Base-by-base conservation (phyloP, 176 grass and related monocot species). In the Triticum turgidum region DNA sequence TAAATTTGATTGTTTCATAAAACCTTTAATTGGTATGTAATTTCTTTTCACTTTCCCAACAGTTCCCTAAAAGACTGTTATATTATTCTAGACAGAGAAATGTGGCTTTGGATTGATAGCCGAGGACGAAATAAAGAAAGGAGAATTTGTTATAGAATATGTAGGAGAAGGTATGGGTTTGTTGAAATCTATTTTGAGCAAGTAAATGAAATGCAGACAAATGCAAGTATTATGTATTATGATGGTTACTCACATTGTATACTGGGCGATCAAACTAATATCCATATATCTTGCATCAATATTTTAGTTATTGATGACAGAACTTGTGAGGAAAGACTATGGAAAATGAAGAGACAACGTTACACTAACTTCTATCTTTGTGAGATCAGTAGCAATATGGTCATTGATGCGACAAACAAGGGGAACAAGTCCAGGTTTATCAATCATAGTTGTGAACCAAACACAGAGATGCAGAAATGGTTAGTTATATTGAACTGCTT, bases 401-500 rank as follows among this genome's bases (percentile, higher is more conserved):
- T 98, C 73, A 98, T 98, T 65, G 96, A 98, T 88, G 93, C 96
- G 44, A 98, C 96, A 61, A 79, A 94, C 78, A 98, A 98, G 83
- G 93, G 96, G 83, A 98, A 98, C 54, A 86, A 86, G 83, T 98
- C 96, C 77, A 91, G 96, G 30, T 98, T 94, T 91, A 98, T 98
- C 90, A 98, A 98, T 75, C 96, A 98, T 83, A 96, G 96, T 90
- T 98, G 93, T 70, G 93, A 98, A 65, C 96, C 97, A 80, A 98
- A 98, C 88, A 94, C 94, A 33, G 92, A 89, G 86, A 98, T 98
- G 97, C 94, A 96, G 87, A 98, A 98, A 96, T 98, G 97, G 96
- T 96, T 84, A 39, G 84, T 82, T 86, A 73, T 79, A 78, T 78
- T 89, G 54, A 51, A 76, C 54, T 54, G 41, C 58, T 65, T 85